Base-by-base conservation (phyloP, 768 basidiomycete genomes). In the Clathrus columnatus region DNA sequence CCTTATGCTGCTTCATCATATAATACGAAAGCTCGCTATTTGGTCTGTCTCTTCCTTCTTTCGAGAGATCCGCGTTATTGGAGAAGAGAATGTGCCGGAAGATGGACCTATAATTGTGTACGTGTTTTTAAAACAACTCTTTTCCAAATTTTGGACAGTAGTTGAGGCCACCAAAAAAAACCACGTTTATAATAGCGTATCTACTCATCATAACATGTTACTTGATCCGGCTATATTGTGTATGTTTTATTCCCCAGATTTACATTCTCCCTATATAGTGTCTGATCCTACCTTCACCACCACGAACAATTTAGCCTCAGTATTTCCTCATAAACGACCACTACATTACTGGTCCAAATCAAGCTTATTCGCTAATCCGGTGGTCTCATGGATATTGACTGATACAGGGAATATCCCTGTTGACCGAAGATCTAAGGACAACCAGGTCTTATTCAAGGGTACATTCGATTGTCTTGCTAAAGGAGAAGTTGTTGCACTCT, bases 351-450 rank as follows among this genome's bases (percentile, higher is more conserved):
- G 95, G 95, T 90, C 89, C 65, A 98, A 98, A 79, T 87, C 91
- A 81, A 69, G 23, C 47, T 73, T 99, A 45, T 98, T 95, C 67
- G 78, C 72, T 17, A 86, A 96, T 66, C 90, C 90, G 2, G 68
- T 82, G 8, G 72, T 85, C 55, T 76, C 78, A 24, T 84, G 81
- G 60, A 78, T 98, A 57, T 75, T 98, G 7, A 79, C 80, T 51
- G 87, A 87, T 58, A 87, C 95, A 1, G 94, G 96, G n/a, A 96
- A 96, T 68, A 94, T 99, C 60, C 93, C 95, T 21, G 95, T 98
- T 30, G 94, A 96, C 69, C 82, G 96, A 58, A 93, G 90, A 72
- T 89, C 81, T 58, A 91, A 91, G 72, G 93, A 99, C 71, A 85
- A 91, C 54, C 87, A 87, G 63, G 78, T 81, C 18, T 75, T 98